Evolutionary conservation across 2,329 filamentous ascomycete genomes (phyloP).

Genomic region (Aspergillus tubingensis): DNA sequence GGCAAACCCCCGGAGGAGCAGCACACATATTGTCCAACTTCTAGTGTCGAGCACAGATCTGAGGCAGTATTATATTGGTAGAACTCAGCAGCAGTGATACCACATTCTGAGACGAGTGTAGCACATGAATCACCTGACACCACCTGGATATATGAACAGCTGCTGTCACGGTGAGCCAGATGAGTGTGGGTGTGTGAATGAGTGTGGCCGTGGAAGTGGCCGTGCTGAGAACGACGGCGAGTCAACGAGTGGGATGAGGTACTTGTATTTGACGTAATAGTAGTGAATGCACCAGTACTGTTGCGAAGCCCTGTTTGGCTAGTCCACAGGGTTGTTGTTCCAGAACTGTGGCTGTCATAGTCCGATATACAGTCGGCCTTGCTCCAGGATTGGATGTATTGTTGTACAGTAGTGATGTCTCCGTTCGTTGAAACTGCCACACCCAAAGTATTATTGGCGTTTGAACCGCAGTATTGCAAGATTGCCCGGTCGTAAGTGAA

Average conservation of each 20-base stretch:
- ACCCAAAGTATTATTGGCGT: not conserved
- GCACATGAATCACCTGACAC: slow-evolving; percentile 40
- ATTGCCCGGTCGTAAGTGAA: not conserved
- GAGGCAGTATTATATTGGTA: slow-evolving; percentile 39
- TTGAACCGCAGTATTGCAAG: not conserved
- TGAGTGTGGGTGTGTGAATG: not conserved
- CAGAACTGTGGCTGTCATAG: not conserved
- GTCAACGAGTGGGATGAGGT: not conserved
- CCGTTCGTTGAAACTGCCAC: not conserved
- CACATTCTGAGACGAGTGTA: slow-evolving; percentile 40
- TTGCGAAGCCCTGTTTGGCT: not conserved
- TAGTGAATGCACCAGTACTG: not conserved
- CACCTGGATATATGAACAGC: slow-evolving; percentile 25
- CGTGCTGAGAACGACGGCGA: not conserved
- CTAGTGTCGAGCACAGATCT: slow-evolving; percentile 33
- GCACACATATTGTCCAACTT: slow-evolving; percentile 18
- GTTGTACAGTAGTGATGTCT: not conserved
- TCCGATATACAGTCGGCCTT: not conserved
- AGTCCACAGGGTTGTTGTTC: not conserved
- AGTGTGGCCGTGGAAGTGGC: not conserved
- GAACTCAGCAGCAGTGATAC: slow-evolving; percentile 42
- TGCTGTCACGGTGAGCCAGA: not conserved
- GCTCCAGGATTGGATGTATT: not conserved
- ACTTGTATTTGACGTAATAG: not conserved
- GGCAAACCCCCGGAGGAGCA: slow-evolving; percentile 17